Base-by-base conservation (phyloP, 768 basidiomycete species). In the Suillus hirtellus region DNA sequence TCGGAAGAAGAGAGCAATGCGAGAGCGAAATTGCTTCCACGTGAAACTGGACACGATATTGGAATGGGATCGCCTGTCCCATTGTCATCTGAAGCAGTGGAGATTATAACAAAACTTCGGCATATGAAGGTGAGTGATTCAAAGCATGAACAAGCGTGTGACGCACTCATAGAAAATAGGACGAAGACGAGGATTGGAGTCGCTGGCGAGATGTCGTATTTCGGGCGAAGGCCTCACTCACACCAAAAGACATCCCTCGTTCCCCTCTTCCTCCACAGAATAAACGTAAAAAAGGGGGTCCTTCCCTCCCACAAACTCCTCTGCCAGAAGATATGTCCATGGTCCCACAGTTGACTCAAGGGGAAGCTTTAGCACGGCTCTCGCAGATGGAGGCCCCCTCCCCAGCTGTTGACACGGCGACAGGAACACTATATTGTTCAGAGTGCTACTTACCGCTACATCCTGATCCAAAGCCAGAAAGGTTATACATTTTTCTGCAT, bases 401-500 rank as follows among this genome's bases (percentile, higher is more conserved):
- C 4, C 75, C 71, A 1, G 67, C 71, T 64, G 77, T 81, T 6
- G 73, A 78, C 31, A 67, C 75, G 4, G 78, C 78, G 24, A 82
- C 79, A 19, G 75, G 83, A 44, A 79, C 81, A 61, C 70, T 82
- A 21, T 97, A 93, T 77, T 99, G 96, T 73, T 80, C 85, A 1
- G 92, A 94, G 71, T 99, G 96, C 73, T 98, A 92, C 75, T 80
- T 97, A 53, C 97, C 97, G 17, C 77, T 98, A 31, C 89, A 95
- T 63, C 93, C 95, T 12, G 97, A 99, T 76, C 97, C 96, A 2
- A 87, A 86, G 70, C 95, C 96, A 2, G 93, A 95, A 73, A 87
- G 87, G 65, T 79, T 99, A 62, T 98, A 94, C 76, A 99, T 99
- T 67, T 99, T 96, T 77, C 77, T 99, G 71, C 97, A 99, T 70